phyloP scores from a whole-genome alignment of 805 yeast species.

The Wickerhamomyces chaumierensis region DNA sequence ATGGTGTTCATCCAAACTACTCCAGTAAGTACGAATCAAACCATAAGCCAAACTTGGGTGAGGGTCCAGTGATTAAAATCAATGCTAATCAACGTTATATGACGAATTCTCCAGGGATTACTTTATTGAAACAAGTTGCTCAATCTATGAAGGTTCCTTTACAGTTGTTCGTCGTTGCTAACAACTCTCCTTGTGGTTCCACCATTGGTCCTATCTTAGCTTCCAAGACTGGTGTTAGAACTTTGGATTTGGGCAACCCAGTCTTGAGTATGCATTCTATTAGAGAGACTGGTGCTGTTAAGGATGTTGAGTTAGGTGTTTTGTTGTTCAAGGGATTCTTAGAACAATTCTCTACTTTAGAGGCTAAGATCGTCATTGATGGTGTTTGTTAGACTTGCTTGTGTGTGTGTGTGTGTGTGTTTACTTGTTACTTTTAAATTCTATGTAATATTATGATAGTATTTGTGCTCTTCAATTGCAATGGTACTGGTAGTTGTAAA shows the following conservation, averaged over 20 bases:
- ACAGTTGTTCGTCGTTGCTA: constrained; percentile 86
- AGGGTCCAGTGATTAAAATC: constrained; percentile 86
- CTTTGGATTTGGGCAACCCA: constrained; percentile 85
- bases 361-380: constrained; percentile 31
- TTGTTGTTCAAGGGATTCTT: constrained; percentile 55
- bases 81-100: constrained; percentile 95
- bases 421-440: too few species aligned
- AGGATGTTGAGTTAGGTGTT: constrained; percentile 56
- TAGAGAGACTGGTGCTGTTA: constrained; percentile 81
- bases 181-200: constrained; percentile 91
- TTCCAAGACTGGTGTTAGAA: constrained; percentile 75
- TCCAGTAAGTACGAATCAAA: constrained; percentile 59
- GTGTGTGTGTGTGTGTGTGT: too few species aligned
- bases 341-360: constrained; percentile 30
- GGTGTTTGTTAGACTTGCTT: constrained; percentile 5
- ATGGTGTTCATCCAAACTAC: constrained; percentile 94
- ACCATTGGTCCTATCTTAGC: constrained; percentile 94
- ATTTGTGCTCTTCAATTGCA: too few species aligned
- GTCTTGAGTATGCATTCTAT: constrained; percentile 90
- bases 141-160: constrained; percentile 61
- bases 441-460: too few species aligned
- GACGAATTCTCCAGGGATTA: constrained; percentile 85
- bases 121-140: constrained; percentile 64
- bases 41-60: constrained; percentile 73
- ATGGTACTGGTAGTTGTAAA: too few species aligned